Conservation (phyloP, 2,329 filamentous ascomycete genomes). For the Microascus cirrosus region DNA sequence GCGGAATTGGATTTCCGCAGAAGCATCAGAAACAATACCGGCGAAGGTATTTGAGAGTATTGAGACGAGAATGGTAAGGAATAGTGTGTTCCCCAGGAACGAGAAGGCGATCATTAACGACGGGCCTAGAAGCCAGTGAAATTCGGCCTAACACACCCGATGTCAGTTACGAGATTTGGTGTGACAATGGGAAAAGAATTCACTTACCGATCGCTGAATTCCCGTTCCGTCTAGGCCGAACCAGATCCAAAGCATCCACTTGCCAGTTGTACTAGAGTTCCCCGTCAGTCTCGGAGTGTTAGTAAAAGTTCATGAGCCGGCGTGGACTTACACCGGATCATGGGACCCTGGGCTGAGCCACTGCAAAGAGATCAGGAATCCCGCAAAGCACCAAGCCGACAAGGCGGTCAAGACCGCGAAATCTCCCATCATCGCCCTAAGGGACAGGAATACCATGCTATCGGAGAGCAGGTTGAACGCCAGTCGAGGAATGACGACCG, state of each 20-base stretch:
- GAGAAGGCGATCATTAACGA: constrained; percentile 74
- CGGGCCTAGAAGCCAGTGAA: constrained; percentile 71
- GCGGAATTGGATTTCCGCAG: constrained; percentile 75
- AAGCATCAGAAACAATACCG: constrained; percentile 64
- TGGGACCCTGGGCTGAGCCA: constrained; percentile 63
- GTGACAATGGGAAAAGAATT: neutral
- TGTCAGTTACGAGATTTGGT: neutral
- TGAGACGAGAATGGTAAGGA: constrained; percentile 79
- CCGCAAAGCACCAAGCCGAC: constrained; percentile 73
- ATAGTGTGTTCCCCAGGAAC: constrained; percentile 77
- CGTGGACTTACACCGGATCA: constrained; percentile 1
- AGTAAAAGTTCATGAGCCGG: neutral
- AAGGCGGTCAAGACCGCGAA: constrained; percentile 69
- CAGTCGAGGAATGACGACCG: constrained; percentile 64
- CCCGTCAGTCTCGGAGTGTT: neutral
- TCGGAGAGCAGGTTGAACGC: constrained; percentile 77
- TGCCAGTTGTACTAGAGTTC: constrained; percentile 51
- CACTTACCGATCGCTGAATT: constrained; percentile 41
- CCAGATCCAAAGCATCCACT: constrained; percentile 94
- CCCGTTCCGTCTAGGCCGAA: constrained; percentile 70
- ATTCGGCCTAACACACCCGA: constrained; percentile 39
- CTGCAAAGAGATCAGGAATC: constrained; percentile 67
- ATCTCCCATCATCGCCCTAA: constrained; percentile 77
- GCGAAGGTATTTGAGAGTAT: constrained; percentile 80
- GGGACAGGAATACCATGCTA: constrained; percentile 71